Evolutionary conservation across 306 rosid genomes (phyloP).

Genomic region (Carpinus viminea): DNA sequence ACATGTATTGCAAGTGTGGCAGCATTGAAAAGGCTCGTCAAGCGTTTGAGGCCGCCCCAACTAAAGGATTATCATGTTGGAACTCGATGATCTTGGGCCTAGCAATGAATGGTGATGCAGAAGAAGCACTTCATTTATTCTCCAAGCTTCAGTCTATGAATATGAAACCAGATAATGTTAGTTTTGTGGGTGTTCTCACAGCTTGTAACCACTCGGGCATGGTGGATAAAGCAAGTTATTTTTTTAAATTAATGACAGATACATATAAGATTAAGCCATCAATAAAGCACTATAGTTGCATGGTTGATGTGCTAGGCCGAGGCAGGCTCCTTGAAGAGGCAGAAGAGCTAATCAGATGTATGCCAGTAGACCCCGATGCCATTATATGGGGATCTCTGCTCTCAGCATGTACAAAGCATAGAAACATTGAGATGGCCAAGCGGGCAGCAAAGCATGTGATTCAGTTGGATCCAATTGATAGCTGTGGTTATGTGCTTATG

Average conservation of each 20-base stretch:
- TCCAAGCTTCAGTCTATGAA: slow-evolving; percentile 52
- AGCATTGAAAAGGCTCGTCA: slow-evolving; percentile 51
- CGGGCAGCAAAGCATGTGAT: slow-evolving; percentile 58
- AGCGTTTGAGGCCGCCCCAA: slow-evolving; percentile 56
- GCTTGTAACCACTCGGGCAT: slow-evolving; percentile 75
- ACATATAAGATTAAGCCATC: slow-evolving; percentile 59
- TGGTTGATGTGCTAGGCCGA: slow-evolving; percentile 78
- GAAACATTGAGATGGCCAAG: slow-evolving; percentile 60
- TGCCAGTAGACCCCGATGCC: slow-evolving; percentile 65
- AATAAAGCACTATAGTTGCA: slow-evolving; percentile 72
- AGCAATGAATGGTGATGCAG: slow-evolving; percentile 71
- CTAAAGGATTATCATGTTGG: slow-evolving; percentile 68
- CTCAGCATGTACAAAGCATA: slow-evolving; percentile 67
- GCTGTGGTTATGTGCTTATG: slow-evolving; percentile 69
- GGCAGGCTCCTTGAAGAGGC: slow-evolving; percentile 79
- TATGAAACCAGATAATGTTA: slow-evolving; percentile 58
- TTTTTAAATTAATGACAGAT: slow-evolving; percentile 52
- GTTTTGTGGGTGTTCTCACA: slow-evolving; percentile 74
- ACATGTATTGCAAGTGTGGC: slow-evolving; percentile 88
- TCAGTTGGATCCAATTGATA: slow-evolving; percentile 65
- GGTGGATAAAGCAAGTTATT: slow-evolving; percentile 58
- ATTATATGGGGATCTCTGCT: slow-evolving; percentile 88
- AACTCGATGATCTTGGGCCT: slow-evolving; percentile 73
- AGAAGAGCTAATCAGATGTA: slow-evolving; percentile 51
- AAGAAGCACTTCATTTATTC: slow-evolving; percentile 62